A percentile compares a stretch with the other conserved stretches of the same genome.
Conservation (phyloP, 1,284 basidiomycete species). For the Kwoniella shivajii region DNA sequence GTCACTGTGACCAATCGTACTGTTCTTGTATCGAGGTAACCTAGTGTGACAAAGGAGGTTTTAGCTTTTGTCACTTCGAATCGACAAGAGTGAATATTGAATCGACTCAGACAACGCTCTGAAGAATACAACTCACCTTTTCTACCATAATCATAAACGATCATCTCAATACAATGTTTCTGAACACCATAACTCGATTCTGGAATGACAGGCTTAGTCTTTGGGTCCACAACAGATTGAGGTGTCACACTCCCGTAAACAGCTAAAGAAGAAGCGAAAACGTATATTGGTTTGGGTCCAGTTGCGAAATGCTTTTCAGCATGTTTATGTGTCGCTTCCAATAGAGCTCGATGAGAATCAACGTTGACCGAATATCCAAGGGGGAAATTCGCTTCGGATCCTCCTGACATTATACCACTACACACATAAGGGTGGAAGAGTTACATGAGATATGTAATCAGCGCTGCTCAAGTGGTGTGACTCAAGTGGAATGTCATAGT, state of each 20-base stretch:
- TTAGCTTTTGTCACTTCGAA: not conserved
- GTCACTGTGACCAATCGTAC: constrained; percentile 66
- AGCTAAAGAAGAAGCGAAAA: constrained; percentile 65
- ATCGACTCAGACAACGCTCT: too few species aligned
- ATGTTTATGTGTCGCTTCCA: constrained; percentile 59
- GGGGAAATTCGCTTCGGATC: constrained; percentile 66
- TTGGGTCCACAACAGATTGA: constrained; percentile 45
- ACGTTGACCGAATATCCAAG: constrained; percentile 64
- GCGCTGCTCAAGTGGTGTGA: too few species aligned
- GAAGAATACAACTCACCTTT: constrained; percentile 37
- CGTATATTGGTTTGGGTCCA: constrained; percentile 58
- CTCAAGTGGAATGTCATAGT: too few species aligned
- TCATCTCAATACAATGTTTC: constrained; percentile 64
- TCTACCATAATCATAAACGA: constrained; percentile 67
- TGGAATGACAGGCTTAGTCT: constrained; percentile 62
- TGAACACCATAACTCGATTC: constrained; percentile 64
- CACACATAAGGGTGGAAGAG: not conserved
- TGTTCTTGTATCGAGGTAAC: constrained; percentile 65
- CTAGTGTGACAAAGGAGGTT: constrained; percentile 34
- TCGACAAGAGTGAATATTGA: not conserved
- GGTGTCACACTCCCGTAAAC: constrained; percentile 66
- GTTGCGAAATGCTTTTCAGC: constrained; percentile 29
- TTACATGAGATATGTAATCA: too few species aligned
- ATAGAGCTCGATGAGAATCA: constrained; percentile 62
- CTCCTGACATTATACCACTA: constrained; percentile 68